Evolutionary conservation across 1,139 yeast species (phyloP).

Genomic region (Kurtzmaniella natalensis): DNA sequence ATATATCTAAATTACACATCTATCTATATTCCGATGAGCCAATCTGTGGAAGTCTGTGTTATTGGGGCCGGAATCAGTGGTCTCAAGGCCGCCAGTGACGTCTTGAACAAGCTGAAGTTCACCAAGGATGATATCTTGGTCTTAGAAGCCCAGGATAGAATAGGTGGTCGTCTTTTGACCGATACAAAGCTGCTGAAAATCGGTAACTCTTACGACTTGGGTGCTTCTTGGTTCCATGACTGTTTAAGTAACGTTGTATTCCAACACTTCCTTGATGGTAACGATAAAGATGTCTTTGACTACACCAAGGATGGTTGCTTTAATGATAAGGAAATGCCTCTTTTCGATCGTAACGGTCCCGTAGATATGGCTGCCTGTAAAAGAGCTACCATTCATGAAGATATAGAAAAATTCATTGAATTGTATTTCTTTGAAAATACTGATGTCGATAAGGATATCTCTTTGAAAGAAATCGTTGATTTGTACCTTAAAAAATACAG

Average conservation of each 20-base stretch:
- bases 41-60: conserved; percentile 24
- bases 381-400: conserved; percentile 29
- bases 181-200: conserved; percentile 25
- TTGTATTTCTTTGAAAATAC: conserved; percentile 44
- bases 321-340: conserved; percentile 44
- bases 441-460: conserved; percentile 43
- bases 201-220: conserved; percentile 57
- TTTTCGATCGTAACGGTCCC: conserved; percentile 47
- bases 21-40: background rate
- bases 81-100: conserved; percentile 65
- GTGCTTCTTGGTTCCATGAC: conserved; percentile 92
- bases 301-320: conserved; percentile 36
- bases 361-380: conserved; percentile 18
- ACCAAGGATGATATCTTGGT: conserved; percentile 31
- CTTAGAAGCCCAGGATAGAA: conserved; percentile 46
- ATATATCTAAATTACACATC: too few species aligned
- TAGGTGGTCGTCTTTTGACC: conserved; percentile 48
- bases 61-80: conserved; percentile 88
- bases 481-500: conserved; percentile 45
- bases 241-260: conserved; percentile 56
- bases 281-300: conserved; percentile 21
- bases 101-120: conserved; percentile 35
- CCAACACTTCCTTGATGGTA: conserved; percentile 18
- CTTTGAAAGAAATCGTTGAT: conserved; percentile 45
- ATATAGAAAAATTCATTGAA: conserved; percentile 59